Evolutionary conservation across 2,329 filamentous ascomycete genomes (phyloP), one percentile per base, ranked within the genome.

Genomic region (Exutisphaerella laricina): DNA sequence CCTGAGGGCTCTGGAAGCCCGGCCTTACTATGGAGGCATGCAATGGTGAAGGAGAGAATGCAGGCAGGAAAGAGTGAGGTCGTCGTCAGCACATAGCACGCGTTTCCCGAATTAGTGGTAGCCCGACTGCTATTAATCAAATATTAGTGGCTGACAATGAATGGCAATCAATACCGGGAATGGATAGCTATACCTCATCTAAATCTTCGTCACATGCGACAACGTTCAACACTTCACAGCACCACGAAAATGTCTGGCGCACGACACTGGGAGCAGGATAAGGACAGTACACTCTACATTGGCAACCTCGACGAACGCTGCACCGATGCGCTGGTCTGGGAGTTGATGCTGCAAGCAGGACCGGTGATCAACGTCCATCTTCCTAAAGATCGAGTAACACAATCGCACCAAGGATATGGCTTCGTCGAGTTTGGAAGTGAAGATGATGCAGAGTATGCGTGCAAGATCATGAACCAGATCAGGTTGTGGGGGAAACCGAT

Each of bases 371-470:
- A 97, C 69, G 90, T 98, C 51, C 92, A 98, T 70, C 82, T 98
- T 63, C 92, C 92, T 43, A 95, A 96, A 74, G 92, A 98, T 68
- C 87, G 92, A 66, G 92, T 98, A 57, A 96, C 92, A 34, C 88
- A 96, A 63, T 84, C 83, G 44, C 92, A 98, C 67, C 92, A 97
- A 69, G 92, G 92, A 57, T 98, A 96, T 73, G 92, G 92, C 58
- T 98, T 98, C 69, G 92, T 98, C 67, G 92, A 98, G 69, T 98
- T 96, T 67, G 90, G 88, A 62, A 89, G 85, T 55, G 88, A 95
- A 64, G 82, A 88, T 60, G 92, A 96, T 66, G 92, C 92, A 58
- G 92, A 97, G 65, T 98, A 98, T 71, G 90, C 92, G 16, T 85
- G 88, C 57, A 84, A 90, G 62, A 87, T 96, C 56, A 94, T 97